Evolutionary conservation across 345 rosid genomes (phyloP), one percentile per base, ranked within the genome.

Genomic region (Citrus mangshanensis): DNA sequence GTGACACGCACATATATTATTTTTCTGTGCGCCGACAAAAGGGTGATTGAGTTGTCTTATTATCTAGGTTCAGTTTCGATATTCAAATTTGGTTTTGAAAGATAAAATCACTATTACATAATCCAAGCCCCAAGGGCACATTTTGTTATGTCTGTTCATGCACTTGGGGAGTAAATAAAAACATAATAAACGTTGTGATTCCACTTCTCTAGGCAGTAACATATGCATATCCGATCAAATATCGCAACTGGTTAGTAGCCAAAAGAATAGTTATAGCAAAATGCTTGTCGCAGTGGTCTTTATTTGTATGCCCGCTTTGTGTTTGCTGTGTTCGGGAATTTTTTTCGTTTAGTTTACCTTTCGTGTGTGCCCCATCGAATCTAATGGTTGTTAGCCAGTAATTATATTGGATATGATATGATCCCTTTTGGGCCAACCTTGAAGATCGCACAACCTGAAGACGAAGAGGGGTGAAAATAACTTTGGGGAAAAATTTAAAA

Each of bases 61-160:
- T 76, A 63, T 63, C 62, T 9, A 76, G 64, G 63, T 76, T 76
- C 79, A 76, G 34, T 62, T 30, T 74, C 42, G 18, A 19, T 54
- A 0, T 46, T 46, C 16, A 46, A 12, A 46, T 46, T 46, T 12
- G 16, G 55, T 38, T 25, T 37, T 18, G 1, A 4, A 21, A 32
- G 63, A 55, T 12, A 42, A 9, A 49, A 32, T 49, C 71, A 32
- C 32, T 10, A 46, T 46, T 64, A 30, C 78, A 75, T 49, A 63
- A 49, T 49, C 49, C 71, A 65, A 30, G 16, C 46, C 46, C 46
- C 46, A 9, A 9, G 46, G 46, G 12, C 16, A 19, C n/a, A 7
- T 18, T 75, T 75, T 14, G 21, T 51, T 30, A 13, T 51, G 72
- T 65, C 25, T 51, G 72, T 76, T 22, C 72, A 65, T 51, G 72